Base-by-base conservation (phyloP, 345 rosid genomes). In the Melaleuca alternifolia region DNA sequence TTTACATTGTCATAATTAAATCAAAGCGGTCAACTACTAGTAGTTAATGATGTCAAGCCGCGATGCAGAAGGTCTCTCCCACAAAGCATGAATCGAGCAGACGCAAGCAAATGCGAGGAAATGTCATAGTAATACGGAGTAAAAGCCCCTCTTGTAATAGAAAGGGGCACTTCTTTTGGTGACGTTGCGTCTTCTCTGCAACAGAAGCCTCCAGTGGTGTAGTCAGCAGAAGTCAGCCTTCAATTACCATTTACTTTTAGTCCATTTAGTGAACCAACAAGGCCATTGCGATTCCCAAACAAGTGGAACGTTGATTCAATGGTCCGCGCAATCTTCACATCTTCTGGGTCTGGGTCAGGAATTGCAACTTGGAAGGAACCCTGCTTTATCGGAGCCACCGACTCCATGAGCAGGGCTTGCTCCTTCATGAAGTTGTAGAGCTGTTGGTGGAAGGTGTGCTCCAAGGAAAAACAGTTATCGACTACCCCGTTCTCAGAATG, bases 381-480 rank as follows among this genome's bases (percentile, higher is more conserved):
- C 51, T 97, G 95, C 86, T 87, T 96, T 85, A 93, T 87, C 2
- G 94, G 96, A 75, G 82, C 61, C 54, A 84, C 54, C 2, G 94
- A 21, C 83, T 91, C 90, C 10, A 79, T 52, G 50, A 61, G 90
- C 75, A 51, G 56, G 83, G 92, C 90, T 59, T 95, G 95, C 86
- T 93, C 93, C 91, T 93, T 94, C 85, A 94, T 85, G 90, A 92
- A 93, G 87, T 87, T 89, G 92, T 96, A 98, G 75, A 95, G 95
- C 88, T 92, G 92, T 91, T 98, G 98, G 86, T 98, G 99, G 93
- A 94, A 96, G 84, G 94, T 82, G 85, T 96, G 96, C 85, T 95
- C 98, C 85, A 93, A 87, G 51, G 98, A 94, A 95, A 95, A 98
- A 88, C 99, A 96, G 81, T 92, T 93, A 77, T 94, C 95, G 0